Conservation (phyloP, 2,329 filamentous ascomycete genomes). For the Dryadomyces quercus-mongolicae region DNA sequence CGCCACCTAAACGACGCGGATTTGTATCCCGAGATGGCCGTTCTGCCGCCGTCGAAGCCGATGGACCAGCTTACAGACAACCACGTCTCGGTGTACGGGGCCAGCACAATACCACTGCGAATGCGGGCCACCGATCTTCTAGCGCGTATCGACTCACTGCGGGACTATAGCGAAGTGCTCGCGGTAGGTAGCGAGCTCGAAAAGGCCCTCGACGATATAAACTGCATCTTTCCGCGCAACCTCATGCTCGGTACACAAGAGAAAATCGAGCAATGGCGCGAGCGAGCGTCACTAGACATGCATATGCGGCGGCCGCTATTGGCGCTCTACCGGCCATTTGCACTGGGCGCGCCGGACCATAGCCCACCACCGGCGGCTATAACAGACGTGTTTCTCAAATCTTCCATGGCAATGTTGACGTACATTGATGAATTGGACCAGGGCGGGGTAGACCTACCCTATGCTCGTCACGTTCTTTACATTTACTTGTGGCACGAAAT, state of each 20-base stretch:
- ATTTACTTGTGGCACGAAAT: conserved; percentile 41
- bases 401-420: conserved; percentile 41
- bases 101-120: conserved; percentile 34
- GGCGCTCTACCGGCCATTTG: conserved; percentile 42
- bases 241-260: conserved; percentile 28
- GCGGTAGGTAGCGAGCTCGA: conserved; percentile 42
- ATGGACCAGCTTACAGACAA: conserved; percentile 40
- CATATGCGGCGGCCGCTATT: conserved; percentile 39
- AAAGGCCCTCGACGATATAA: conserved; percentile 40
- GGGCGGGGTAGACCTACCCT: conserved; percentile 29
- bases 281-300: conserved; percentile 29
- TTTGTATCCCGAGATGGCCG: conserved; percentile 32
- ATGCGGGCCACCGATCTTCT: conserved; percentile 38
- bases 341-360: conserved; percentile 32
- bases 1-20: conserved; percentile 41
- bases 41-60: conserved; percentile 34
- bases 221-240: conserved; percentile 37
- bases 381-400: conserved; percentile 37
- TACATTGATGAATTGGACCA: conserved; percentile 43
- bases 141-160: conserved; percentile 37
- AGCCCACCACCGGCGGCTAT: conserved; percentile 33
- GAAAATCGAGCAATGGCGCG: conserved; percentile 27
- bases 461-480: conserved; percentile 39
- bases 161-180: conserved; percentile 40
- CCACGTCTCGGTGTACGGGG: conserved; percentile 41